phyloP scores from a whole-genome alignment of 140 eudicot genomes.

The Senecio squalidus region DNA sequence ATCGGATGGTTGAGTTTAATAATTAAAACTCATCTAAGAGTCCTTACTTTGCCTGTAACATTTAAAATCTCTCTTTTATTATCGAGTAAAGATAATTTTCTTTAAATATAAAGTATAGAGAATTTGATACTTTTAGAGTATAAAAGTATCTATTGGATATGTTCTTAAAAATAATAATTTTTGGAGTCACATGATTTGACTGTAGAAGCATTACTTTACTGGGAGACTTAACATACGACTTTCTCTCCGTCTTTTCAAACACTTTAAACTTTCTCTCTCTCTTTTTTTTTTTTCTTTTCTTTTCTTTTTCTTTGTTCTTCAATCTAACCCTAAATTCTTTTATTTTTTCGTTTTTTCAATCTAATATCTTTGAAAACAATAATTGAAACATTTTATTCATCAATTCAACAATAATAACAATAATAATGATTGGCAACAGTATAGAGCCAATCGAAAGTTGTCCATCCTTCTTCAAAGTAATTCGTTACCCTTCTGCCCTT shows the following conservation, averaged over 20 bases:
- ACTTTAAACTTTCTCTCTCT: neutral
- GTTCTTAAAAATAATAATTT: neutral
- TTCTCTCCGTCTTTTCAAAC: neutral
- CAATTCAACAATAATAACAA: slow-evolving; percentile 5
- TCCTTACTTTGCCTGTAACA: too few species aligned
- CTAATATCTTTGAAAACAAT: too few species aligned
- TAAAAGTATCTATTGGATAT: too few species aligned
- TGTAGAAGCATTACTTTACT: neutral
- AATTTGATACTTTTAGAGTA: too few species aligned
- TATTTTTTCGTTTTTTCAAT: too few species aligned
- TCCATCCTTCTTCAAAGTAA: slow-evolving; percentile 36
- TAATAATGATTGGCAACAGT: slow-evolving; percentile 4
- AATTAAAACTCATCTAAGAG: too few species aligned
- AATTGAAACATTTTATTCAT: neutral
- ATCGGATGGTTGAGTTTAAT: too few species aligned
- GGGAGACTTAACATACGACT: neutral
- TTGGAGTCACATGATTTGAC: neutral
- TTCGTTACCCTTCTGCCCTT: slow-evolving; percentile 24
- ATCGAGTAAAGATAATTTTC: too few species aligned
- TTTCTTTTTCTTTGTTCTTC: neutral
- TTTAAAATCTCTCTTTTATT: too few species aligned
- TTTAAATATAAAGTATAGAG: too few species aligned
- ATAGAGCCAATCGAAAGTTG: neutral
- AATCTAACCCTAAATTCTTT: slow-evolving; percentile 19
- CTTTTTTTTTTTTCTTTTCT: too few species aligned